phyloP scores from a whole-genome alignment of 2,329 filamentous ascomycete species.

The Neonectria coccinea region DNA sequence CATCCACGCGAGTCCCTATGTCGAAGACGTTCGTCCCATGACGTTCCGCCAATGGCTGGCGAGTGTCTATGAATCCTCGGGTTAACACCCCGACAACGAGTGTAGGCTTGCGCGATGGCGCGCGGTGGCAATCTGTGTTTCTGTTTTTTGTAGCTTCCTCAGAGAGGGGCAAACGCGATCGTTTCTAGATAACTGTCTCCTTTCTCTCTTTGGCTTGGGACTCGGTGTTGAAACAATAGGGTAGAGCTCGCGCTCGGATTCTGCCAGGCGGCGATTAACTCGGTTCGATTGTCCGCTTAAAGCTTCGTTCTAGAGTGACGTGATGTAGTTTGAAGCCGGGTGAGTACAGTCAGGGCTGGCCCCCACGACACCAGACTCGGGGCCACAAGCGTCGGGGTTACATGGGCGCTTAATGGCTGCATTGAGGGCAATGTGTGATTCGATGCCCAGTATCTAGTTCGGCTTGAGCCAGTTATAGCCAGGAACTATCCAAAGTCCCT shows the following conservation, averaged over 20 bases:
- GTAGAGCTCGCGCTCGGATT: conserved; percentile 31
- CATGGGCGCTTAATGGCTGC: conserved; percentile 1
- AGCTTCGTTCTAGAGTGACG: background rate
- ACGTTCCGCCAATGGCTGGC: conserved; percentile 67
- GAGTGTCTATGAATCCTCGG: conserved; percentile 3
- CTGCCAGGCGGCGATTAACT: conserved; percentile 14
- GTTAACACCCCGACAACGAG: background rate
- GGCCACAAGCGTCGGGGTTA: background rate
- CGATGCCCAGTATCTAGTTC: background rate
- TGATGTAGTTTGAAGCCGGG: background rate
- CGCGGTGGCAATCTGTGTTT: background rate
- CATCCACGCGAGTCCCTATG: conserved; percentile 51
- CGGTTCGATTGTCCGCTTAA: conserved; percentile 2
- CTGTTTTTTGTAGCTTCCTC: background rate
- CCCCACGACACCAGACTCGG: background rate
- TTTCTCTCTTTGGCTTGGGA: conserved; percentile 7
- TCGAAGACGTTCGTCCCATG: conserved; percentile 59
- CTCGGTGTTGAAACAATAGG: conserved; percentile 12
- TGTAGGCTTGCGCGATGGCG: background rate
- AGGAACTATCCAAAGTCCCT: background rate
- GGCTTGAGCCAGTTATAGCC: background rate
- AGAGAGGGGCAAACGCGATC: background rate
- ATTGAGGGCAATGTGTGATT: background rate
- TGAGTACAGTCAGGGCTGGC: conserved; percentile 6
- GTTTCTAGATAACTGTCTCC: conserved; percentile 2